phyloP scores from a whole-genome alignment of 176 grass and related monocot genomes.

The Carex myosuroides region DNA sequence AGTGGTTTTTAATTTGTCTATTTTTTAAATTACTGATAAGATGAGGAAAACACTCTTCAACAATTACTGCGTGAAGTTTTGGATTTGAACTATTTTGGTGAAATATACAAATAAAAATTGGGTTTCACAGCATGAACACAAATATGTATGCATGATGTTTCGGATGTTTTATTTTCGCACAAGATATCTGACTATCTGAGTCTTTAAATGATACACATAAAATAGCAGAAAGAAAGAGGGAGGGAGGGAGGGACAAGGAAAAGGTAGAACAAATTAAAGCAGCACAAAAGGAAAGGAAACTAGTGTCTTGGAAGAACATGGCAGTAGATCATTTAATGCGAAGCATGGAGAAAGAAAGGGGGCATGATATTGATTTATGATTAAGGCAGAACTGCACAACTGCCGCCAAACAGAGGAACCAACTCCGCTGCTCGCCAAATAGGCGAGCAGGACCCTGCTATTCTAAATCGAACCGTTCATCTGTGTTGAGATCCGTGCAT shows the following conservation, averaged over 20 bases:
- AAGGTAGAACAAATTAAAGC: not conserved
- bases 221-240: not conserved
- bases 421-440: too few relatives aligned
- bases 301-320: not conserved
- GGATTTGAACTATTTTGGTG: too few relatives aligned
- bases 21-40: too few relatives aligned
- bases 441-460: too few relatives aligned
- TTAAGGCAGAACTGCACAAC: not conserved
- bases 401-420: not conserved
- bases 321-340: not conserved
- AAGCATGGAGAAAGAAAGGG: not conserved
- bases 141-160: not conserved
- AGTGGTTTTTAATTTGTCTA: too few relatives aligned
- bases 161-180: not conserved
- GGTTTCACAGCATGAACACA: not conserved
- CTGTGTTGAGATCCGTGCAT: too few relatives aligned
- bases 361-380: not conserved
- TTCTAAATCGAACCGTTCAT: too few relatives aligned
- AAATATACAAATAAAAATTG: too few relatives aligned
- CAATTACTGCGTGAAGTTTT: too few relatives aligned
- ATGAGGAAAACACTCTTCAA: too few relatives aligned
- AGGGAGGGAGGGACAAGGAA: not conserved
- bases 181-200: not conserved
- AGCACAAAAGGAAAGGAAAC: not conserved
- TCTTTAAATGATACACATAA: not conserved